Evolutionary conservation across 2,329 filamentous ascomycete genomes (phyloP).

Genomic region (Claviceps pazoutovae): DNA sequence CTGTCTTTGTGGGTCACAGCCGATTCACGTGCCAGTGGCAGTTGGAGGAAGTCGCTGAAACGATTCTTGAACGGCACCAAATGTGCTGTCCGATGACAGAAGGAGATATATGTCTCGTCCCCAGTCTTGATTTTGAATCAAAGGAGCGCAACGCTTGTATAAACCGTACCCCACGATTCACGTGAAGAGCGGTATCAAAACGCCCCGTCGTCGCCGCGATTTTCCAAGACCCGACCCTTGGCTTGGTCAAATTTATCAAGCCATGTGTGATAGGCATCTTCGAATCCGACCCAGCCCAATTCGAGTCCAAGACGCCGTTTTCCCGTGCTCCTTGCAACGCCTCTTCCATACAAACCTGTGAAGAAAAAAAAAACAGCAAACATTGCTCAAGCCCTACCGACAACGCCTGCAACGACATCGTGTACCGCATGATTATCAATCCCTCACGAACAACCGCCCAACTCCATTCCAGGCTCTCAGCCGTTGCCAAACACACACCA

Average conservation of each 20-base stretch:
- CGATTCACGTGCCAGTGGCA: too few relatives aligned
- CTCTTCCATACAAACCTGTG: background rate
- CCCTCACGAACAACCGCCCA: background rate
- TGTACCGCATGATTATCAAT: background rate
- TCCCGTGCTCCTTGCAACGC: background rate
- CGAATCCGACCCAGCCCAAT: background rate
- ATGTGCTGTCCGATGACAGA: too few relatives aligned
- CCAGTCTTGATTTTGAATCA: too few relatives aligned
- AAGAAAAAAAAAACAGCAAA: too few relatives aligned
- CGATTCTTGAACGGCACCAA: too few relatives aligned
- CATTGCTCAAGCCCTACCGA: too few relatives aligned
- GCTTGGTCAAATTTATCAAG: background rate
- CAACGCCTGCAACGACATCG: too few relatives aligned
- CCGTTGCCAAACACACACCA: background rate
- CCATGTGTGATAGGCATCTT: background rate
- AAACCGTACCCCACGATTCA: too few relatives aligned
- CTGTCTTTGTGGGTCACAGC: too few relatives aligned
- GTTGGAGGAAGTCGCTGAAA: too few relatives aligned
- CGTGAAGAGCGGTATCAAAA: background rate
- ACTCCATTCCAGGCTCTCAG: background rate
- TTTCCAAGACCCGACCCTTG: background rate
- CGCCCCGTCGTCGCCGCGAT: background rate
- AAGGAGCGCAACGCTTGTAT: too few relatives aligned
- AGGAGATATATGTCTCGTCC: too few relatives aligned
- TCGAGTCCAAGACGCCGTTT: background rate